Evolutionary conservation across 495 filamentous ascomycete species (phyloP).

Genomic region (Schizothecium vesticola): DNA sequence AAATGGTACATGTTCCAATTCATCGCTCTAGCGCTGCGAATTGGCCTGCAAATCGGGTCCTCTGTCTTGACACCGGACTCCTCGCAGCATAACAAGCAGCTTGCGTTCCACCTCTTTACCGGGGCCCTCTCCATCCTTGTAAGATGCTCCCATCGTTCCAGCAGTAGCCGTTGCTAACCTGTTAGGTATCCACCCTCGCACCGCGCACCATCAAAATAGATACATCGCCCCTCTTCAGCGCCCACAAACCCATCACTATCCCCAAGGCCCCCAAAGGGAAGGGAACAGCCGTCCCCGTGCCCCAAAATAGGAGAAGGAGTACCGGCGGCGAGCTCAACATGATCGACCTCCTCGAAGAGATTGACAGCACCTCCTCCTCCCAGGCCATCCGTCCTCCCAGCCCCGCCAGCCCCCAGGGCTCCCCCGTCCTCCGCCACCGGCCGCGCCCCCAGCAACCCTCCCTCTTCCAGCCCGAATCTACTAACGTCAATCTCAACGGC

Average conservation of each 20-base stretch:
- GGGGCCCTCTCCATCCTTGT: constrained; percentile 51
- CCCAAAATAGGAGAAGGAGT: constrained; percentile 15
- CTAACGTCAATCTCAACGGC: constrained; percentile 11
- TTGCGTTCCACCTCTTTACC: constrained; percentile 54
- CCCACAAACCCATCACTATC: constrained; percentile 17
- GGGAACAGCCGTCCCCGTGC: background rate
- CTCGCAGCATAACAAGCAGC: constrained; percentile 30
- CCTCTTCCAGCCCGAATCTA: background rate
- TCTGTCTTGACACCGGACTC: constrained; percentile 40
- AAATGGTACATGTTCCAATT: constrained; percentile 67
- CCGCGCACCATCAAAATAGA: constrained; percentile 48
- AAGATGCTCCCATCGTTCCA: constrained; percentile 24
- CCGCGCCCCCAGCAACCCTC: background rate
- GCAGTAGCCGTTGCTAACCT: background rate
- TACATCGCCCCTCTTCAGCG: constrained; percentile 53
- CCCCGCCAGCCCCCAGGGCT: background rate
- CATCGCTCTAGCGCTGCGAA: constrained; percentile 54
- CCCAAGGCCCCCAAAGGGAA: constrained; percentile 17
- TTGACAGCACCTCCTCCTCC: constrained; percentile 6
- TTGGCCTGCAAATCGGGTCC: constrained; percentile 46
- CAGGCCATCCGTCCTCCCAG: constrained; percentile 3
- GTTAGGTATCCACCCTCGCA: constrained; percentile 40
- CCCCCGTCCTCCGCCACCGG: background rate
- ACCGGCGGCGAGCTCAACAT: constrained; percentile 20
- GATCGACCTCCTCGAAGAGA: constrained; percentile 41